phyloP scores from a whole-genome alignment of 2,329 filamentous ascomycete species.

The Colletotrichum ledebouriae region DNA sequence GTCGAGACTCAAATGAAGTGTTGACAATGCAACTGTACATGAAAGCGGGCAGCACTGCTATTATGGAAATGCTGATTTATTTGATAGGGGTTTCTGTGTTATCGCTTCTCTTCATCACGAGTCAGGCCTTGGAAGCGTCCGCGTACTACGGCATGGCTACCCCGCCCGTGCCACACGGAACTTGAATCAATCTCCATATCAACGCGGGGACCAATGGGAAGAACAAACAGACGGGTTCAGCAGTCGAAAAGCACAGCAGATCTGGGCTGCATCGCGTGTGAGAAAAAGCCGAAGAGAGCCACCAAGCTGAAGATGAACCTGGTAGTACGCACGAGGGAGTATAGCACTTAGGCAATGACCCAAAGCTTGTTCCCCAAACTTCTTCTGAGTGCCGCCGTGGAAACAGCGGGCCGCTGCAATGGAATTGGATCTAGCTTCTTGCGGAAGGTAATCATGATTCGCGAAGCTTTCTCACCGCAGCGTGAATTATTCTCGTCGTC shows the following conservation, averaged over 20 bases:
- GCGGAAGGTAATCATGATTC: conserved; percentile 31
- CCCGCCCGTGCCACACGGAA: conserved; percentile 10
- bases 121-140: conserved; percentile 19
- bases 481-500: conserved; percentile 16
- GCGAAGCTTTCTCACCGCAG: conserved; percentile 6
- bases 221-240: not conserved
- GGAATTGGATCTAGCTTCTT: conserved; percentile 16
- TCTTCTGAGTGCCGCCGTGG: not conserved
- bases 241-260: not conserved
- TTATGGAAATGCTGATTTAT: conserved; percentile 1
- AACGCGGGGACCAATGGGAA: not conserved
- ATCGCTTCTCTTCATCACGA: conserved; percentile 27
- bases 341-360: not conserved
- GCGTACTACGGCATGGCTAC: conserved; percentile 19
- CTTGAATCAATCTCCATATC: conserved; percentile 23
- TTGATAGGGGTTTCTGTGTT: conserved; percentile 7
- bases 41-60: not conserved
- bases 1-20: not conserved
- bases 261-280: not conserved
- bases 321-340: too few species aligned
- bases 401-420: conserved; percentile 7
- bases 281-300: too few species aligned
- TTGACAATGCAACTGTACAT: not conserved
- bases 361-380: conserved; percentile 12
- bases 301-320: too few species aligned